Evolutionary conservation across 371 early-diverging fungal genomes (phyloP), one percentile per base, ranked within the genome.

Genomic region (Zychaea mexicana): DNA sequence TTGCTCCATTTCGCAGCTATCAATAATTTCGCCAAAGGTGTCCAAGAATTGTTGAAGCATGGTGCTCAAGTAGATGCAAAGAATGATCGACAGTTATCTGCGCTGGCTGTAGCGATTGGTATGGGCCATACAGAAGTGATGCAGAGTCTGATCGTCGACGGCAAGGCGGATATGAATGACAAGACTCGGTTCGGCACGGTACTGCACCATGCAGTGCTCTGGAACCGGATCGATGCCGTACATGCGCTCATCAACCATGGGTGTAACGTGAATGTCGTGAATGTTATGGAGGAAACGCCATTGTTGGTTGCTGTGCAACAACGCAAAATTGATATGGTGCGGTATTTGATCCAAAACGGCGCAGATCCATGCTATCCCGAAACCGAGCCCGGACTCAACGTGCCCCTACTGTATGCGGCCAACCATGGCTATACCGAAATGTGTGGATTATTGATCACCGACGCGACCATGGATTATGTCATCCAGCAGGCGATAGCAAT

Each of bases 351-450:
- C 12, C 54, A 70, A 19, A 66, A 76, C 22, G 79, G 74, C 2
- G 82, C 82, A 6, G 66, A 76, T 57, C 79, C 82, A 12, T 71
- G 74, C 22, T 64, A 47, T 17, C 55, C 55, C 30, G 38, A 52
- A 19, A 27, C 15, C 28, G 55, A 36, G 5, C 22, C 47, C 2
- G 27, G 64, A 17, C 62, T 63, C 39, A 82, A 77, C 53, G 32
- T 74, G 3, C 78, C 82, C 0, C 31, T 82, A 21, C 33, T 82
- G n/a, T 82, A 82, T 62, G 79, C 79, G 7, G 82, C 82, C 2
- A 77, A 74, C 57, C 82, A 82, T 61, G 82, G 82, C 2, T 82
- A 74, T 58, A 77, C 74, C 8, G 79, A 82, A 56, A 72, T 82
- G 55, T 75, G 82, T 55, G 57, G 42, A 8, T 33, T 78, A n/a